Evolutionary conservation across 495 filamentous ascomycete species (phyloP), one percentile per base, ranked within the genome.

Genomic region (Aspergillus wentii): DNA sequence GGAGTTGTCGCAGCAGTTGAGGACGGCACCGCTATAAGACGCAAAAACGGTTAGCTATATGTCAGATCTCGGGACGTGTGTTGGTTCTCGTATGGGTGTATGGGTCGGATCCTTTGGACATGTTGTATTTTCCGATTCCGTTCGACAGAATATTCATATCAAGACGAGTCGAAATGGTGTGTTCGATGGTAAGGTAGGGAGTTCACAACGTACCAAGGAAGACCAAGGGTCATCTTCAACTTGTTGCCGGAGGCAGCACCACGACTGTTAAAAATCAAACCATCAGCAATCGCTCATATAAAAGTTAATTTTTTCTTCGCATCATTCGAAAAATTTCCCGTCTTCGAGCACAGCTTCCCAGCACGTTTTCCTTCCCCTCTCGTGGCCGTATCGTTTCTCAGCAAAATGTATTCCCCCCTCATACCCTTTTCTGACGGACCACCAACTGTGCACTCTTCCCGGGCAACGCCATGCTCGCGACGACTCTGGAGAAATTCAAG

Each of bases 221-320:
- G 88, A 95, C 86, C 92, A 71, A 98, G 88, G 66, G 92, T 95
- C 92, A 98, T 98, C 84, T 95, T 98, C 50, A 98, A 83, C 85
- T 98, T 98, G 85, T 94, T 94, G 78, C 92, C 94, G 54, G 90
- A 80, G 77, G 86, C 84, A 85, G 85, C 85, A 78, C 86, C 86
- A 61, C 90, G 72, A 66, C 76, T 80, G 44, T 62, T 33, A 5
- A 27, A 40, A 32, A 43, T 29, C 4, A 31, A 39, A 50, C 45
- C 20, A 49, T 69, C 56, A 71, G 60, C 45, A 18, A 42, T 35
- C n/a, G n/a, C n/a, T 20, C 20, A 34, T 39, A 48, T 38, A 9
- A 20, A 25, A 14, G 35, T 28, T 21, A 40, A 9, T 38, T 22
- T 30, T 17, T 38, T 7, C 29, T 26, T 32, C 20, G 31, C 22